Evolutionary conservation across 768 basidiomycete species (phyloP).

Genomic region (Mycena crocata): DNA sequence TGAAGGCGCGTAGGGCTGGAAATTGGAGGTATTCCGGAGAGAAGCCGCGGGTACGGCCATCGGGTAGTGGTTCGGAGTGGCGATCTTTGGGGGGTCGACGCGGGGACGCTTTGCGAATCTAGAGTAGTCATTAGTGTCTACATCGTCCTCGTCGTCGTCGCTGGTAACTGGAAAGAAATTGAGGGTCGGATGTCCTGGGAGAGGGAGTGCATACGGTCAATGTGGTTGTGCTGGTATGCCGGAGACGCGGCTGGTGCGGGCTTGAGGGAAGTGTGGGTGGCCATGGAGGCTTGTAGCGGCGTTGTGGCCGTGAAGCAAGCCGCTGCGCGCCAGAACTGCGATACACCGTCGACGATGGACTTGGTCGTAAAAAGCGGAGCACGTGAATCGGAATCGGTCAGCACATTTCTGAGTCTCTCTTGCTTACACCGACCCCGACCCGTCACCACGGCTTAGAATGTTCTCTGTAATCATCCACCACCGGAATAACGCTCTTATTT

Average conservation of each 20-base stretch:
- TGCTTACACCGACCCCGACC: too few species aligned
- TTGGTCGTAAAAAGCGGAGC: neutral
- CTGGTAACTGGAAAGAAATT: slow-evolving; percentile 26
- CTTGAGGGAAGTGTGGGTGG: slow-evolving; percentile 39
- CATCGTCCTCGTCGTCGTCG: slow-evolving; percentile 71
- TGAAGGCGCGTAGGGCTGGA: slow-evolving; percentile 38
- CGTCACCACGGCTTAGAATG: too few species aligned
- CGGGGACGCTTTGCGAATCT: slow-evolving; percentile 57
- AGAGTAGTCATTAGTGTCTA: slow-evolving; percentile 43
- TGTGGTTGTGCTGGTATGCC: slow-evolving; percentile 52
- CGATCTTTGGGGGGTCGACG: slow-evolving; percentile 41
- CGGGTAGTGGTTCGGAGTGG: slow-evolving; percentile 30
- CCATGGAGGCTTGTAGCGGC: slow-evolving; percentile 17
- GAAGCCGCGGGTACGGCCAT: slow-evolving; percentile 33
- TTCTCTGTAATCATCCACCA: too few species aligned
- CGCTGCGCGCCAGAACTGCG: neutral
- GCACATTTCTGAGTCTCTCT: too few species aligned
- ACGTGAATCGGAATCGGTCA: too few species aligned
- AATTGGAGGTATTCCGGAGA: slow-evolving; percentile 31
- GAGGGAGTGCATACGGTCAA: slow-evolving; percentile 43
- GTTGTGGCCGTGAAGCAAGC: neutral
- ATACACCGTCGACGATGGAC: neutral
- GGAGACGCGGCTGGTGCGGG: slow-evolving; percentile 45
- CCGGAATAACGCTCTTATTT: too few species aligned
- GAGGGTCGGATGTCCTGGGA: too few species aligned